Evolutionary conservation across 2,329 filamentous ascomycete species (phyloP).

Genomic region (Lecanicillium sp.): DNA sequence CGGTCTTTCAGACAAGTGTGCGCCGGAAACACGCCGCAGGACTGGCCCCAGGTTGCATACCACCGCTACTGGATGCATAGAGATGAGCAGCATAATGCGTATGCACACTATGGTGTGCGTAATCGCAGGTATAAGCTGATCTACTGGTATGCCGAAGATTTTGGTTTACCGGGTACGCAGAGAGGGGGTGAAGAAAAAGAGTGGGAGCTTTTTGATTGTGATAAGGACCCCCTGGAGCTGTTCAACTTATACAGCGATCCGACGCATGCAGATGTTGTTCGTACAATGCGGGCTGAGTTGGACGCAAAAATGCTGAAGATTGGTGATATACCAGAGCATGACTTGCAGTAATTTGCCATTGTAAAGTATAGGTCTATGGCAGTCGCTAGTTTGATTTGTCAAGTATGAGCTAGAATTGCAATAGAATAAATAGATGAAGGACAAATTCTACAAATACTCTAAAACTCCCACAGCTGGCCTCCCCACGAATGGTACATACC

Average conservation of each 20-base stretch:
- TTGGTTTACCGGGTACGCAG: constrained; percentile 36
- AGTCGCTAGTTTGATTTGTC: no score
- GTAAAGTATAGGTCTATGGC: no score
- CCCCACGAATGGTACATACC: no score
- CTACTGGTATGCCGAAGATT: constrained; percentile 46
- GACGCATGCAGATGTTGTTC: constrained; percentile 27
- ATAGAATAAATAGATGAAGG: no score
- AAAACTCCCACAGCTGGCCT: no score
- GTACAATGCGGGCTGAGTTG: constrained; percentile 31
- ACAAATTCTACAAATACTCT: no score
- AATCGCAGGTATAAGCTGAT: constrained; percentile 47
- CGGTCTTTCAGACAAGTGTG: constrained; percentile 32
- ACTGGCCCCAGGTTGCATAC: constrained; percentile 45
- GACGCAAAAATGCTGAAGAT: constrained; percentile 45
- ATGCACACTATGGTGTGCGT: constrained; percentile 44
- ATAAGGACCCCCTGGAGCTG: constrained; percentile 40
- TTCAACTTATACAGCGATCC: constrained; percentile 36
- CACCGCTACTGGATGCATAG: constrained; percentile 51
- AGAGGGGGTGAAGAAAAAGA: constrained; percentile 35
- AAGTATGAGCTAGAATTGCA: no score
- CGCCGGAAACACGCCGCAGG: constrained; percentile 25
- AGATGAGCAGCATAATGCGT: constrained; percentile 39
- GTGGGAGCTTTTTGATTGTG: constrained; percentile 47
- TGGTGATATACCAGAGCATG: constrained; percentile 35
- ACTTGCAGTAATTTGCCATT: no score